Conservation (phyloP, 1,284 basidiomycete species). For the Ganoderma lingzhi region DNA sequence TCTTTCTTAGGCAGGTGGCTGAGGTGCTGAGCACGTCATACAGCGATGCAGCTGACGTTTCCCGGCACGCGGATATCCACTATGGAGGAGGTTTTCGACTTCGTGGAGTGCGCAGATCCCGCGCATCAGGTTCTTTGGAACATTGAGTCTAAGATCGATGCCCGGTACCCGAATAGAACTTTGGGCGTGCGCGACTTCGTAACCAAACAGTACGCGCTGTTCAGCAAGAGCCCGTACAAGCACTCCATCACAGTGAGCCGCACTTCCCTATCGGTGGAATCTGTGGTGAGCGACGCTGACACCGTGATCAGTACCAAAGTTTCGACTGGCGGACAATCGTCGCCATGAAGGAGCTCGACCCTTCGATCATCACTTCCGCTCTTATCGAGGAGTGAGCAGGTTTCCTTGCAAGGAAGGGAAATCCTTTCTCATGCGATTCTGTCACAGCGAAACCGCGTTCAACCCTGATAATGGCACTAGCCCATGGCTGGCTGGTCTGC, state of each 20-base stretch:
- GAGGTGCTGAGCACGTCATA: conserved; percentile 3
- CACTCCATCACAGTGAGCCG: conserved; percentile 66
- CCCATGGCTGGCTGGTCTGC: conserved; percentile 70
- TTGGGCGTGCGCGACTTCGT: conserved; percentile 74
- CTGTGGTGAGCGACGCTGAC: conserved; percentile 1
- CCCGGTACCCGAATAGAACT: conserved; percentile 63
- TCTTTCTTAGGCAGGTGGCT: conserved; percentile 1
- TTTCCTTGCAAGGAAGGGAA: conserved; percentile 7
- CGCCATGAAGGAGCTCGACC: conserved; percentile 66
- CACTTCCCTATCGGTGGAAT: neutral
- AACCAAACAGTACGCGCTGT: conserved; percentile 62
- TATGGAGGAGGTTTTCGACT: conserved; percentile 76
- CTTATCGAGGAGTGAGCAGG: conserved; percentile 70
- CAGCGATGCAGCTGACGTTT: conserved; percentile 70
- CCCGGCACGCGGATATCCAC: conserved; percentile 78
- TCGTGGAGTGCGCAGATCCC: conserved; percentile 75
- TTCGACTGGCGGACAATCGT: conserved; percentile 81
- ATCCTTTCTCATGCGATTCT: conserved; percentile 5
- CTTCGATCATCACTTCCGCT: conserved; percentile 63
- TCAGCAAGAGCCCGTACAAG: conserved; percentile 62
- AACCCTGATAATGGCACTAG: conserved; percentile 50
- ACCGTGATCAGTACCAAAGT: conserved; percentile 67
- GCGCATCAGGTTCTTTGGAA: conserved; percentile 70
- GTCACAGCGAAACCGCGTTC: conserved; percentile 51
- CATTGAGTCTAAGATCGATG: conserved; percentile 83